These are phyloP conservation scores for Stentor roeselii DNA, from an alignment of 73 alveolate species.

Conservation along the genomic window DNA sequence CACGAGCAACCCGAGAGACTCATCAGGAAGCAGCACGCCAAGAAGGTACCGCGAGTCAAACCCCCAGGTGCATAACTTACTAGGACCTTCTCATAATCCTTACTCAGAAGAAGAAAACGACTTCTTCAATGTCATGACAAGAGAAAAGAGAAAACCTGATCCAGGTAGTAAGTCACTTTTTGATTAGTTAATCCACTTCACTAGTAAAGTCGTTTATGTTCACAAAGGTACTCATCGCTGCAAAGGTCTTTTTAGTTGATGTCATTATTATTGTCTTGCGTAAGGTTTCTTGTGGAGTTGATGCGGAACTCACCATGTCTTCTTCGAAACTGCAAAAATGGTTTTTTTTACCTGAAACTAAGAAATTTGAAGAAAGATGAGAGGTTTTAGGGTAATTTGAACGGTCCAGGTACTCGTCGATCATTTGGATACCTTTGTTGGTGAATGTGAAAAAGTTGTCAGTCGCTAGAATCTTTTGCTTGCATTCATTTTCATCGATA, in stretches of 20 bases:
- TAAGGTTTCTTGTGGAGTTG: not conserved
- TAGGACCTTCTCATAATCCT: not conserved
- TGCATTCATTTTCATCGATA: not conserved
- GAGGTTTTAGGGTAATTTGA: not conserved
- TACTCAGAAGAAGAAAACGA: not conserved
- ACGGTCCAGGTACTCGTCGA: not conserved
- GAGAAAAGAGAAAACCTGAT: not conserved
- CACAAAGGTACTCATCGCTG: not conserved
- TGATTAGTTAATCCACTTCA: too few species aligned
- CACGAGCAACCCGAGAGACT: not conserved
- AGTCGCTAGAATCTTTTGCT: not conserved
- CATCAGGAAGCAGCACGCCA: conserved; percentile 21
- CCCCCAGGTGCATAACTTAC: not conserved
- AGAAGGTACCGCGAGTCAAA: not conserved
- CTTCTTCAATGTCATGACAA: not conserved
- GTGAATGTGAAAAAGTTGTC: conserved; percentile 9
- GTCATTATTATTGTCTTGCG: not conserved
- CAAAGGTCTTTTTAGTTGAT: not conserved
- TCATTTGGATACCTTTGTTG: not conserved
- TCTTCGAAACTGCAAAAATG: not conserved
- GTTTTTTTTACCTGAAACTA: not conserved
- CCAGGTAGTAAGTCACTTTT: not conserved
- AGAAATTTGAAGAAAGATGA: not conserved
- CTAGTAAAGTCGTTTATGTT: not conserved
- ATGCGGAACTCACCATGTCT: not conserved